Evolutionary conservation across 2,329 filamentous ascomycete species (phyloP).

Genomic region (Apiospora hydei): DNA sequence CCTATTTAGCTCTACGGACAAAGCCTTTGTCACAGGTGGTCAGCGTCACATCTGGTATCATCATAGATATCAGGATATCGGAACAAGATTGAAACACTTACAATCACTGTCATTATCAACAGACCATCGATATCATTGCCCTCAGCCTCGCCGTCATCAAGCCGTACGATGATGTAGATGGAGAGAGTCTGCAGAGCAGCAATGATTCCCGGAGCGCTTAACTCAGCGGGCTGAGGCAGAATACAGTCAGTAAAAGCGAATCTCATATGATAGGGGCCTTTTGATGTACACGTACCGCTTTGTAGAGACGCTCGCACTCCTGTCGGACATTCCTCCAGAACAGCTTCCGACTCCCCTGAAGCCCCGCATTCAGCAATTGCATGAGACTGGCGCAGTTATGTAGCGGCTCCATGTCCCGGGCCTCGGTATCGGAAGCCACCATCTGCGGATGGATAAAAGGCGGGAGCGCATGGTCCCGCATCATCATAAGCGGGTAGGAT

Average conservation of each 20-base stretch:
- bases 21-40: constrained; percentile 22
- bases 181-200: constrained; percentile 52
- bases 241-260: not conserved
- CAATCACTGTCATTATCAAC: constrained; percentile 44
- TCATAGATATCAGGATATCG: not conserved
- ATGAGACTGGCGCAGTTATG: constrained; percentile 50
- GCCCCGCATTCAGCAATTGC: constrained; percentile 46
- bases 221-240: constrained; percentile 35
- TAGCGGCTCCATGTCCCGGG: constrained; percentile 45
- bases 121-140: constrained; percentile 50
- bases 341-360: constrained; percentile 46
- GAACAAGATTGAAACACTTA: constrained; percentile 33
- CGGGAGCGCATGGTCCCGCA: constrained; percentile 46
- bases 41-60: not conserved
- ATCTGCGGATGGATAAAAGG: constrained; percentile 50
- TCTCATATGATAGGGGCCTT: constrained; percentile 23
- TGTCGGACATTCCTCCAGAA: constrained; percentile 53
- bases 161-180: constrained; percentile 50
- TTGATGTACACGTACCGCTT: constrained; percentile 40
- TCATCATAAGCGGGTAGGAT: constrained; percentile 50
- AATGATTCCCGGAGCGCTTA: constrained; percentile 43
- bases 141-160: constrained; percentile 53
- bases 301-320: constrained; percentile 50
- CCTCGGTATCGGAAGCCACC: constrained; percentile 34
- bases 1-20: not conserved